phyloP scores from a whole-genome alignment of 495 filamentous ascomycete genomes.

The Xylaria intraflava region DNA sequence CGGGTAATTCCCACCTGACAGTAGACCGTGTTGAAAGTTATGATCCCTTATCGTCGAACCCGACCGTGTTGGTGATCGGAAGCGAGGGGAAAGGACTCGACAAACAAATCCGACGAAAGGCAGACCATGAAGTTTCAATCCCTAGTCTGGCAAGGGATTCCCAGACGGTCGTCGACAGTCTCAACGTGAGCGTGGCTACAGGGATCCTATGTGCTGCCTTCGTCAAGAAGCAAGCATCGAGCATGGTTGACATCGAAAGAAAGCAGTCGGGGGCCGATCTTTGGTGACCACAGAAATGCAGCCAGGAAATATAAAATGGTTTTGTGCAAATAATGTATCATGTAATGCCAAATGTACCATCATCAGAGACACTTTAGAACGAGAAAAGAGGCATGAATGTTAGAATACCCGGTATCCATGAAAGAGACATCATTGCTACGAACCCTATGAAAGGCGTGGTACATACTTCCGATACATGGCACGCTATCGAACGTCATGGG shows the following conservation, averaged over 20 bases:
- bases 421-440: no score
- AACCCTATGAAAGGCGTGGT: no score
- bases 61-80: conserved; percentile 75
- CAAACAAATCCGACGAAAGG: conserved; percentile 51
- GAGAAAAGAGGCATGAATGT: neutral
- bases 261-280: conserved; percentile 20
- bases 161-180: conserved; percentile 57
- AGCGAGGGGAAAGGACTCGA: conserved; percentile 73
- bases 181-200: conserved; percentile 85
- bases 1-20: conserved; percentile 23
- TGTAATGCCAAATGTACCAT: neutral
- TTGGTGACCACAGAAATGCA: neutral
- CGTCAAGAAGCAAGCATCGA: conserved; percentile 25
- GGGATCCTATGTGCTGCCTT: conserved; percentile 63
- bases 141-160: conserved; percentile 26
- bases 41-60: conserved; percentile 52
- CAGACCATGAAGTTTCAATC: conserved; percentile 53
- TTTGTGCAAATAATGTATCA: neutral
- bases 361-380: neutral
- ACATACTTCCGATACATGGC: no score
- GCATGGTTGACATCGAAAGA: conserved; percentile 17
- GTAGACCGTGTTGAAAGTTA: conserved; percentile 27
- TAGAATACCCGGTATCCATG: neutral
- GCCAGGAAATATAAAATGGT: neutral
- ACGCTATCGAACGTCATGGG: no score